Conservation (phyloP, 2,329 filamentous ascomycete species). For the Bipolaris bicolor region DNA sequence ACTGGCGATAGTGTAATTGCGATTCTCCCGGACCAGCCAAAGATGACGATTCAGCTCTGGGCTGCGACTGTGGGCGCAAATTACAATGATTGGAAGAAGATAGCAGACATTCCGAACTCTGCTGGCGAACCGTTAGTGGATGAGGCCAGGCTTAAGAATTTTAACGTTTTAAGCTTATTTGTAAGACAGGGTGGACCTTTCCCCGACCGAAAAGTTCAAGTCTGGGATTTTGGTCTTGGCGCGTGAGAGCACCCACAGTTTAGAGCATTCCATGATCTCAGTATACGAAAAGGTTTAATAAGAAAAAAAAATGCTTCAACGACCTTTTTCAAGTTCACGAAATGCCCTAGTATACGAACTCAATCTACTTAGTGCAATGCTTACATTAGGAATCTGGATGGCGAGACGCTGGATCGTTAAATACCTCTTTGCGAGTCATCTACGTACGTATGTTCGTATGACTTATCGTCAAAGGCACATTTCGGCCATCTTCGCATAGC, state of each 20-base stretch:
- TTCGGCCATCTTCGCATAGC: too few relatives aligned
- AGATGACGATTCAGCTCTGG: slow-evolving; percentile 37
- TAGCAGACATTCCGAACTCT: slow-evolving; percentile 39
- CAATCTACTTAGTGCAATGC: too few relatives aligned
- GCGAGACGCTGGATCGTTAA: too few relatives aligned
- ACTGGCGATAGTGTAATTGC: slow-evolving; percentile 38
- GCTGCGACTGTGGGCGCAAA: slow-evolving; percentile 34
- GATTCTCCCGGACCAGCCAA: slow-evolving; percentile 40
- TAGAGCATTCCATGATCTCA: neutral
- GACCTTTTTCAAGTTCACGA: too few relatives aligned
- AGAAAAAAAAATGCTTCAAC: too few relatives aligned
- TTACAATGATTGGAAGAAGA: slow-evolving; percentile 40
- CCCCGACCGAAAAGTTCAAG: slow-evolving; percentile 41
- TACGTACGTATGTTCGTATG: too few relatives aligned
- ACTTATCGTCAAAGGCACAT: too few relatives aligned
- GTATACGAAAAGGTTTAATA: too few relatives aligned
- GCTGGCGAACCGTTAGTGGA: slow-evolving; percentile 43
- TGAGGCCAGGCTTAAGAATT: slow-evolving; percentile 35
- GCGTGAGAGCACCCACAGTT: neutral
- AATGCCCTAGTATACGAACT: too few relatives aligned
- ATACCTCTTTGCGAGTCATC: too few relatives aligned
- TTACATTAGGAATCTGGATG: too few relatives aligned
- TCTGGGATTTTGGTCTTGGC: slow-evolving; percentile 41
- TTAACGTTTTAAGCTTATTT: slow-evolving; percentile 41
- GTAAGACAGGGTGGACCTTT: slow-evolving; percentile 44